Evolutionary conservation across 495 filamentous ascomycete species (phyloP).

Genomic region (Penicillium egyptiacum): DNA sequence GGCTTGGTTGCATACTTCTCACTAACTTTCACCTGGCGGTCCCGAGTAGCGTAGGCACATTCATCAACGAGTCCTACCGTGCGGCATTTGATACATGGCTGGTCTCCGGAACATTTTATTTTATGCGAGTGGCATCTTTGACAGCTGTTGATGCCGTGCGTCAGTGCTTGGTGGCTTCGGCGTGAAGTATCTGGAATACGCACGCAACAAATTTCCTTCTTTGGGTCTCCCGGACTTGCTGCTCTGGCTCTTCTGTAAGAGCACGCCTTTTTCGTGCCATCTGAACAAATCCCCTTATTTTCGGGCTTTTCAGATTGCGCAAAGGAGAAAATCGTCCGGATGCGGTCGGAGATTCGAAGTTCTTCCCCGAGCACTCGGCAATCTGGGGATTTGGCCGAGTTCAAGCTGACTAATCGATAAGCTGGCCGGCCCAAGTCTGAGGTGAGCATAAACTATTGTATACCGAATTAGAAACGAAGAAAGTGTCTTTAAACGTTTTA

Average conservation of each 20-base stretch:
- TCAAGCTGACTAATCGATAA: background rate
- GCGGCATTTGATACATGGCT: conserved; percentile 43
- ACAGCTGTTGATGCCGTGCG: conserved; percentile 29
- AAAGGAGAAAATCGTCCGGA: background rate
- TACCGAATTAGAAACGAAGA: background rate
- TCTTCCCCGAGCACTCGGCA: conserved; percentile 18
- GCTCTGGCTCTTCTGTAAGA: conserved; percentile 13
- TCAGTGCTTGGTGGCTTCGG: conserved; percentile 4
- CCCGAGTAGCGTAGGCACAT: conserved; percentile 40
- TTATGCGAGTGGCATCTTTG: conserved; percentile 49
- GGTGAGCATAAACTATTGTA: background rate
- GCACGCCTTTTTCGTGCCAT: conserved; percentile 26
- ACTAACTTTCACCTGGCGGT: conserved; percentile 47
- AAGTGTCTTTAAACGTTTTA: background rate
- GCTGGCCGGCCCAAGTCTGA: too few species aligned
- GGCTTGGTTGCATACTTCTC: conserved; percentile 37
- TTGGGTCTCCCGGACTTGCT: conserved; percentile 23
- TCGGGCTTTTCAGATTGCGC: background rate
- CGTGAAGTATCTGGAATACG: conserved; percentile 3
- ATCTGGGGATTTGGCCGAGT: background rate
- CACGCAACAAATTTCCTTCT: conserved; percentile 44
- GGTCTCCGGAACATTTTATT: conserved; percentile 48
- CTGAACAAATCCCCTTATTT: background rate
- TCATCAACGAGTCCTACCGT: conserved; percentile 40
- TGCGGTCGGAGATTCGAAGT: conserved; percentile 4